A percentile compares a stretch with the other conserved stretches of the same genome.
Conservation (phyloP, 345 rosid species). For the Eucalyptus tenuipes region DNA sequence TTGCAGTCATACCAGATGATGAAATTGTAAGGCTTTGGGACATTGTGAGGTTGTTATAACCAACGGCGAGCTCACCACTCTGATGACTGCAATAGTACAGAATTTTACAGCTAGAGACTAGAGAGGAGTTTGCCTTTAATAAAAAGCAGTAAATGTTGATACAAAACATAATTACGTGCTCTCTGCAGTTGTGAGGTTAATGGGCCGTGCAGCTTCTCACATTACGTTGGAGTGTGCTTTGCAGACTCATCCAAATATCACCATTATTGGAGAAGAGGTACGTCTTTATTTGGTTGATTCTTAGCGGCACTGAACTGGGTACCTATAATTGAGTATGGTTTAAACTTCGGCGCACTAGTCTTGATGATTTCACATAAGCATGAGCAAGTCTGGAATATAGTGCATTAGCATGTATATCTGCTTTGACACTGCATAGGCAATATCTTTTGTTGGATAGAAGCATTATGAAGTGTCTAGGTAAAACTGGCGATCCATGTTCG, state of each 20-base stretch:
- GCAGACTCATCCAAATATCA: slow-evolving; percentile 94
- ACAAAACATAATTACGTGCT: not conserved
- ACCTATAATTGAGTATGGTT: not conserved
- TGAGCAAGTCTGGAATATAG: not conserved
- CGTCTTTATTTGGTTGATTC: not conserved
- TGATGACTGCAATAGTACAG: not conserved
- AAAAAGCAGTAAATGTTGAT: not conserved
- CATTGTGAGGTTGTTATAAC: not conserved
- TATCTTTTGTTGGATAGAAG: not conserved
- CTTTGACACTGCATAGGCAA: not conserved
- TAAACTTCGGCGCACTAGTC: not conserved
- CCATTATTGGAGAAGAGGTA: slow-evolving; percentile 97
- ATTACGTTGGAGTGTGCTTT: slow-evolving; percentile 94
- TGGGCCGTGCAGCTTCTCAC: slow-evolving; percentile 99
- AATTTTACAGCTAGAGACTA: not conserved
- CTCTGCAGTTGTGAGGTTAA: slow-evolving; percentile 80
- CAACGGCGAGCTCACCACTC: not conserved
- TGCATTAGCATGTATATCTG: not conserved
- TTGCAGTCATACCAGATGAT: not conserved
- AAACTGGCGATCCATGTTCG: not conserved
- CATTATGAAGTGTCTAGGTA: not conserved
- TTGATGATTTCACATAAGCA: not conserved
- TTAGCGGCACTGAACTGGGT: not conserved
- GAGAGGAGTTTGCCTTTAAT: not conserved
- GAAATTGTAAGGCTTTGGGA: not conserved